Base-by-base conservation (phyloP, 208 protist species). In the Leishmania lainsoni region DNA sequence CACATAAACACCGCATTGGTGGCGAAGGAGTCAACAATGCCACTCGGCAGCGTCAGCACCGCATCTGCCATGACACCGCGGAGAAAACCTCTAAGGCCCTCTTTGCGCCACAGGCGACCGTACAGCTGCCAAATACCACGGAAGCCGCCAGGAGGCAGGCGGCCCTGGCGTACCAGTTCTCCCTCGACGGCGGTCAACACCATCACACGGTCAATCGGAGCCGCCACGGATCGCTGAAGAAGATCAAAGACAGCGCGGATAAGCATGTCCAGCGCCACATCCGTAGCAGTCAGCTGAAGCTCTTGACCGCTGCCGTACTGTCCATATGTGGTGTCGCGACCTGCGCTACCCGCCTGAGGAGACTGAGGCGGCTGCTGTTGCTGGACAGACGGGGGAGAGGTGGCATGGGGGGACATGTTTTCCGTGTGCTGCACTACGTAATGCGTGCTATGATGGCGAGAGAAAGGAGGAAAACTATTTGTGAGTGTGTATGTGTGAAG, bases 111-210 rank as follows among this genome's bases (percentile, higher is more conserved):
- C 10, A 96, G 72, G 22, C 90, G 92, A 61, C 86, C 70, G 70
- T 91, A 83, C 75, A 82, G 88, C 9, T 63, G 76, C 2, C 75
- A 58, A 59, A 95, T 84, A 32, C 94, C 94, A 17, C 88, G 87
- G 80, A 95, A 95, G 59, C 94, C 94, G 20, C 71, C 75, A 35
- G 71, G 45, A 9, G 91, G 90, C 45, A 97, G 83, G n/a, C 94
- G 94, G 5, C 90, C 87, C 76, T 93, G 88, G 17, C 88, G 89
- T 42, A 92, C 83, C 61, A 97, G 77, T 87, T 97, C 92, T 1
- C 91, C 91, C 76, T 97, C 92, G 71, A 96, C 92, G 5, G 91
- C 85, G 10, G 90, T 87, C 35, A 97, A 76, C 32, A 93, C 76
- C 76, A 90, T 91, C 51, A 93, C 76, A 10, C 94, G 94, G 58